Evolutionary conservation across 2,329 filamentous ascomycete species (phyloP).

Genomic region (Tolypocladium paradoxum): DNA sequence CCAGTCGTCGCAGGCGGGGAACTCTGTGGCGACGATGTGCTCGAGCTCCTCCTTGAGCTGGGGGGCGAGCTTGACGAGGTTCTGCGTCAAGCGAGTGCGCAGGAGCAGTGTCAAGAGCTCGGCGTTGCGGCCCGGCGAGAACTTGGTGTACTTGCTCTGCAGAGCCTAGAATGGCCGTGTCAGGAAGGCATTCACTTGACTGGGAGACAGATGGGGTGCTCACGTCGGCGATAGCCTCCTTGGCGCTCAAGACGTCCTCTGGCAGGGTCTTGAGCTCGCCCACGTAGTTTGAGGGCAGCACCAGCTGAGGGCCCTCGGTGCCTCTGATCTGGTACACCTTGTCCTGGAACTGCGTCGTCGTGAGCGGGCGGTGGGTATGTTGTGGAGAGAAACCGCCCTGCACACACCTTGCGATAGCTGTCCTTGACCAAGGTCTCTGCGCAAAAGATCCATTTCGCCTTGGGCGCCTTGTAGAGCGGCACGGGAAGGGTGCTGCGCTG

Average conservation of each 20-base stretch:
- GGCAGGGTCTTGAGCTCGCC: constrained; percentile 36
- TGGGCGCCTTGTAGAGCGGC: constrained; percentile 37
- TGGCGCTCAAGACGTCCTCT: constrained; percentile 36
- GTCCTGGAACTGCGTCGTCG: constrained; percentile 30
- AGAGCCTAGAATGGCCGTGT: constrained; percentile 26
- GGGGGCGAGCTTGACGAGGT: constrained; percentile 33
- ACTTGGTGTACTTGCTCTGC: constrained; percentile 39
- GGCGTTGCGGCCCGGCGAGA: constrained; percentile 33
- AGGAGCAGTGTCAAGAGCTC: constrained; percentile 33
- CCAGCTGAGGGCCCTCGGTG: constrained; percentile 37
- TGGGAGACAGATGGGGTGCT: not conserved
- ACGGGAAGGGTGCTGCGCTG: constrained; percentile 18
- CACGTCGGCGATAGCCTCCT: constrained; percentile 37
- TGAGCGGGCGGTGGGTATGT: constrained; percentile 6
- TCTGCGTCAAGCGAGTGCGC: constrained; percentile 35
- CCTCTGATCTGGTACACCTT: constrained; percentile 39
- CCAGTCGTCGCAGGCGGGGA: constrained; percentile 43
- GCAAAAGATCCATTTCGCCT: constrained; percentile 39
- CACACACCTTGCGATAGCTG: constrained; percentile 35
- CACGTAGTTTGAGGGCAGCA: constrained; percentile 33
- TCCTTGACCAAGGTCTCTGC: constrained; percentile 36
- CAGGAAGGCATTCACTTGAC: not conserved
- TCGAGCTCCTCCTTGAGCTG: constrained; percentile 36
- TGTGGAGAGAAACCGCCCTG: not conserved
- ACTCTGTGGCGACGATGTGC: constrained; percentile 33